These are phyloP conservation scores for Arabidopsis lyrata DNA, from an alignment of 441 rosid genomes.

Conservation along the genomic window DNA sequence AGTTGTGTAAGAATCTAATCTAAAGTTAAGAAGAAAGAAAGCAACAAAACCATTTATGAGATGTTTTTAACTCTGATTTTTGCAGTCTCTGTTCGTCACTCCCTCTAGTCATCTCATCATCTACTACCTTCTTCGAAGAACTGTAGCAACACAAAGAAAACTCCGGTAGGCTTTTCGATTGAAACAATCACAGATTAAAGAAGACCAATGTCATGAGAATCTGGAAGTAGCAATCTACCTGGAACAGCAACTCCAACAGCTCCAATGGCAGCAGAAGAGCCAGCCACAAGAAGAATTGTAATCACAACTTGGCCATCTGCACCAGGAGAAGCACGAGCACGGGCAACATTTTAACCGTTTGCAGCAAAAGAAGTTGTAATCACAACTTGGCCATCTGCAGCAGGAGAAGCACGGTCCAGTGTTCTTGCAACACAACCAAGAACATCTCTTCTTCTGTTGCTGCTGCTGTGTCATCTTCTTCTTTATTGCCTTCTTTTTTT, in stretches of 20 bases:
- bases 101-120: slow-evolving; percentile 30
- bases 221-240: slow-evolving; percentile 25
- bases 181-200: slow-evolving; percentile 5
- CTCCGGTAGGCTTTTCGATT: not conserved
- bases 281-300: slow-evolving; percentile 50
- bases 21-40: slow-evolving; percentile 33
- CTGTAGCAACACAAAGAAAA: slow-evolving; percentile 26
- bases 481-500: slow-evolving; percentile 30
- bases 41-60: slow-evolving; percentile 42
- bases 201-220: slow-evolving; percentile 7
- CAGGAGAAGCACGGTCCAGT: slow-evolving; percentile 47
- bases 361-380: slow-evolving; percentile 45
- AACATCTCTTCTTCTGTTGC: slow-evolving; percentile 42
- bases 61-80: slow-evolving; percentile 23
- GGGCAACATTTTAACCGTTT: slow-evolving; percentile 34
- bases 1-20: slow-evolving; percentile 31
- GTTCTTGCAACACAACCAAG: slow-evolving; percentile 54
- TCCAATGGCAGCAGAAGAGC: slow-evolving; percentile 54
- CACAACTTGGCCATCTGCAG: slow-evolving; percentile 49
- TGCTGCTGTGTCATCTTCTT: slow-evolving; percentile 26
- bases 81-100: slow-evolving; percentile 29
- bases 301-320: slow-evolving; percentile 44
- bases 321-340: slow-evolving; percentile 45
- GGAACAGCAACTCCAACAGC: slow-evolving; percentile 49
- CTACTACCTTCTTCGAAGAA: slow-evolving; percentile 26